A percentile compares a stretch with the other conserved stretches of the same genome.
phyloP scores from a whole-genome alignment of 2,329 filamentous ascomycete genomes.

The Aspergillus proliferans region DNA sequence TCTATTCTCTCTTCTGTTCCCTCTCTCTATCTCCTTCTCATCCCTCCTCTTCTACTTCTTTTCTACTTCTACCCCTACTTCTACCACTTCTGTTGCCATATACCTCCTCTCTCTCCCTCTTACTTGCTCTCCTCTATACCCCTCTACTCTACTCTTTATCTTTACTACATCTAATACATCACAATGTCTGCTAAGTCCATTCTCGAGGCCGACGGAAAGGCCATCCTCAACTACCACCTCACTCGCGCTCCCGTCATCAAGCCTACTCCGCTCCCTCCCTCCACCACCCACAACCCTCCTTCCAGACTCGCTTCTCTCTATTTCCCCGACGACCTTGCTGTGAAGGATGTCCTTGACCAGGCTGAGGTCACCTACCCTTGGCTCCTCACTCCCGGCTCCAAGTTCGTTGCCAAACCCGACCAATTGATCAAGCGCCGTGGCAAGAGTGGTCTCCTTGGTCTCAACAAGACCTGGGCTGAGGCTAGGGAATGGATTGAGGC shows the following conservation, averaged over 20 bases:
- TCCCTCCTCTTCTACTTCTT: constrained; percentile 3
- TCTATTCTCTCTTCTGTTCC: constrained; percentile 4
- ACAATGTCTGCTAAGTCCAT: constrained; percentile 95
- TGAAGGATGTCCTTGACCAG: constrained; percentile 82
- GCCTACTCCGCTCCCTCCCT: constrained; percentile 81
- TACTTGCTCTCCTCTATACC: constrained; percentile 8
- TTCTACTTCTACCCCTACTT: constrained; percentile 10
- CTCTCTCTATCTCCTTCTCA: constrained; percentile 7
- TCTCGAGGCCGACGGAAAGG: constrained; percentile 98
- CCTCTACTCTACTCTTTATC: constrained; percentile 18
- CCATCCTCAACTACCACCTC: constrained; percentile 99
- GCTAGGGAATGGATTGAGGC: constrained; percentile 89
- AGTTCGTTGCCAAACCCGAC: constrained; percentile 98
- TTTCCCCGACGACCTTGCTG: constrained; percentile 82
- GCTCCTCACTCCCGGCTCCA: constrained; percentile 74
- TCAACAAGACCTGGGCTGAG: constrained; percentile 97
- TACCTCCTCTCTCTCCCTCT: constrained; percentile 5
- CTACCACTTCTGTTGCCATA: constrained; percentile 5
- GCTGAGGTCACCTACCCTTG: constrained; percentile 96
- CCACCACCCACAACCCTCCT: constrained; percentile 84
- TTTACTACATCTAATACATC: constrained; percentile 15
- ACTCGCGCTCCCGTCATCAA: constrained; percentile 96
- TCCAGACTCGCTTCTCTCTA: constrained; percentile 84
- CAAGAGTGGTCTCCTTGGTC: constrained; percentile 91
- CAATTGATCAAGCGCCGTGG: constrained; percentile 99